phyloP scores from a whole-genome alignment of 2,329 filamentous ascomycete species.

The Beauveria sp. region DNA sequence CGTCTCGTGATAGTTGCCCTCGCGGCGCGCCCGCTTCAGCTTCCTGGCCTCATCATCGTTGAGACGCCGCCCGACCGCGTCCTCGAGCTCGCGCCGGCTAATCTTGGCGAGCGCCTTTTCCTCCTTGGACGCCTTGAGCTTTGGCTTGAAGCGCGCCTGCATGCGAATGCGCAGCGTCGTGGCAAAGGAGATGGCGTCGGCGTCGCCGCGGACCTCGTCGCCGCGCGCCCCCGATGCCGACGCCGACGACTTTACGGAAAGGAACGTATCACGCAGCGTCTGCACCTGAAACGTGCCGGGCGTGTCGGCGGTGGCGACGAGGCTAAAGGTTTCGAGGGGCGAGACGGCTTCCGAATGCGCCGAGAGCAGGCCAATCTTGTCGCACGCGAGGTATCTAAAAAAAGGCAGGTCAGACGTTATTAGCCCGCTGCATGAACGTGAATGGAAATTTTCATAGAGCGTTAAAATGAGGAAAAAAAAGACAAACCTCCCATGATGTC shows the following conservation, averaged over 20 bases:
- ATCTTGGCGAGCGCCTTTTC: slow-evolving; percentile 81
- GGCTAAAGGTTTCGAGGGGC: slow-evolving; percentile 70
- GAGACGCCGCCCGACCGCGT: slow-evolving; percentile 65
- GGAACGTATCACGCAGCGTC: slow-evolving; percentile 62
- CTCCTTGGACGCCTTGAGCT: slow-evolving; percentile 69
- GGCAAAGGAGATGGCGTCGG: slow-evolving; percentile 55
- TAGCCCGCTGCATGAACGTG: too few species aligned
- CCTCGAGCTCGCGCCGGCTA: slow-evolving; percentile 76
- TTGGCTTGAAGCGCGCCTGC: slow-evolving; percentile 91
- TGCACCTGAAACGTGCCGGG: slow-evolving; percentile 68
- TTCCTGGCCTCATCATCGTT: slow-evolving; percentile 80
- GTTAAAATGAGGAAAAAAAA: too few species aligned
- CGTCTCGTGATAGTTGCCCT: slow-evolving; percentile 85
- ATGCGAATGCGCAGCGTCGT: slow-evolving; percentile 78
- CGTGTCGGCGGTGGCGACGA: slow-evolving; percentile 57
- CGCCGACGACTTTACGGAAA: slow-evolving; percentile 52
- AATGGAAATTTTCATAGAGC: too few species aligned
- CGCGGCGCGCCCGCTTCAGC: slow-evolving; percentile 73
- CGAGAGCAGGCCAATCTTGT: slow-evolving; percentile 71
- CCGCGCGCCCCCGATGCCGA: slow-evolving; percentile 34
- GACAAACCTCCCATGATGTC: slow-evolving; percentile 70
- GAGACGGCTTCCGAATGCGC: slow-evolving; percentile 77
- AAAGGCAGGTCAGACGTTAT: background rate
- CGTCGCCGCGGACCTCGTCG: slow-evolving; percentile 70
- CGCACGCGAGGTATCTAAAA: slow-evolving; percentile 71